Percentiles rank a stretch among this genome's conserved stretches.
Conservation (phyloP, 768 basidiomycete species). For the Lenzites betulinus region DNA sequence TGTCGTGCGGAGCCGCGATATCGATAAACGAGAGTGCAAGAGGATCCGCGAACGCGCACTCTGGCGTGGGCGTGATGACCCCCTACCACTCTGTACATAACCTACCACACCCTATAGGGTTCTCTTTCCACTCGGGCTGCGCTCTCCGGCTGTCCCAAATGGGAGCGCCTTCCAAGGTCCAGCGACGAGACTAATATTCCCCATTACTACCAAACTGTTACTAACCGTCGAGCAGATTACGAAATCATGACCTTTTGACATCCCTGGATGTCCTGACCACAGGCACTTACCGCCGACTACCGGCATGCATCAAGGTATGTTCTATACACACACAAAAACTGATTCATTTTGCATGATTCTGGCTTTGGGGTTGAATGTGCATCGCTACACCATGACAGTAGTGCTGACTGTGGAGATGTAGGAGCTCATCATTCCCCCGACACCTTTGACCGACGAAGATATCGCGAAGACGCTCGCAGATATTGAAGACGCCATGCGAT, state of each 20-base stretch:
- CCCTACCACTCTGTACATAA: too few relatives aligned
- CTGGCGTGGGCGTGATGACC: too few relatives aligned
- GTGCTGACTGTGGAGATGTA: conserved; percentile 30
- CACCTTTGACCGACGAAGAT: conserved; percentile 66
- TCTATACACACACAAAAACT: neutral
- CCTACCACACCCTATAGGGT: too few relatives aligned
- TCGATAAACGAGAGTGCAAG: too few relatives aligned
- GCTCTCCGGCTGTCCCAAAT: too few relatives aligned
- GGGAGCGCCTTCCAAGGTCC: too few relatives aligned
- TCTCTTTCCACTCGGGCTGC: too few relatives aligned
- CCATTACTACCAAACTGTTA: neutral
- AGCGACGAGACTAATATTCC: too few relatives aligned
- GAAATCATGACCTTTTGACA: conserved; percentile 92
- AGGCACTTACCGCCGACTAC: conserved; percentile 84
- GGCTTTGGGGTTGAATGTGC: too few relatives aligned
- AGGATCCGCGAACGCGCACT: too few relatives aligned
- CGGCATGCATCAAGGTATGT: conserved; percentile 74
- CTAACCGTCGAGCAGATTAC: conserved; percentile 51
- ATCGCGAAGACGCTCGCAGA: conserved; percentile 65
- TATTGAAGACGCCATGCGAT: conserved; percentile 79
- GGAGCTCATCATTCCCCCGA: conserved; percentile 70
- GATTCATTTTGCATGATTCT: too few relatives aligned
- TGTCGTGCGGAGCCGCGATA: too few relatives aligned
- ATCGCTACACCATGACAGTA: neutral
- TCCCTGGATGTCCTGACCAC: conserved; percentile 87